Percentiles rank a stretch among this genome's conserved stretches.
Conservation (phyloP, 148 eudicot genomes). For the Vaccinium vitisidaea region DNA sequence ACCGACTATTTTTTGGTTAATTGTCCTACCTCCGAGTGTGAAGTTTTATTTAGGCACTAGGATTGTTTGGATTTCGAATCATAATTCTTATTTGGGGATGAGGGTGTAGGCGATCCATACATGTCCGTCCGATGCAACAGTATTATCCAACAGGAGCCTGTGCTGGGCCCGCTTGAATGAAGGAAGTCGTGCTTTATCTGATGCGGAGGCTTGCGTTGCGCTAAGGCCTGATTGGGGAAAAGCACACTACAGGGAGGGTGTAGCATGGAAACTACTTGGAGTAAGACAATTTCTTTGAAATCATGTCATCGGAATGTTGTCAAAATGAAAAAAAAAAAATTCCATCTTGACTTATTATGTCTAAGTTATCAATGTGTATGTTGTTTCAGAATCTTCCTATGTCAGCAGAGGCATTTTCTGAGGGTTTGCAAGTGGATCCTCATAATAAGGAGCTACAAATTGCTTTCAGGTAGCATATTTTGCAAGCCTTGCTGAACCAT, state of each 20-base stretch:
- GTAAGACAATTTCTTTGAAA: slow-evolving; percentile 13
- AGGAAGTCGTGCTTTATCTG: slow-evolving; percentile 20
- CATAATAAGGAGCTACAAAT: slow-evolving; percentile 22
- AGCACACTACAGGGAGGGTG: slow-evolving; percentile 34
- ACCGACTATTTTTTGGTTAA: background rate
- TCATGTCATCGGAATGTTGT: background rate
- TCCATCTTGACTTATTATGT: background rate
- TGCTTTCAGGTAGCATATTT: slow-evolving; percentile 19
- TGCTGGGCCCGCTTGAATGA: slow-evolving; percentile 25
- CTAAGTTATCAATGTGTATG: no score
- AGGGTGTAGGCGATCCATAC: slow-evolving; percentile 18
- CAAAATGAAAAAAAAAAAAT: background rate
- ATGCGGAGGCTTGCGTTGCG: slow-evolving; percentile 29
- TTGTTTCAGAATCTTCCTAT: slow-evolving; percentile 9
- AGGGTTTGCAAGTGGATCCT: slow-evolving; percentile 33
- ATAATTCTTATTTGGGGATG: background rate
- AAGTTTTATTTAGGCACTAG: background rate
- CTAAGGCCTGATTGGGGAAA: slow-evolving; percentile 31
- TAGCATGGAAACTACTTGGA: slow-evolving; percentile 27
- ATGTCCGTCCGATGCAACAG: slow-evolving; percentile 15
- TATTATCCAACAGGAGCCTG: slow-evolving; percentile 26
- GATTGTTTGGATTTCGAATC: background rate
- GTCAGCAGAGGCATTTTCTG: slow-evolving; percentile 15
- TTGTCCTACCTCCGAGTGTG: no score
- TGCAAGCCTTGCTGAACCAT: background rate